phyloP scores from a whole-genome alignment of 2,329 filamentous ascomycete genomes.

The Aspergillus spinulosporus region DNA sequence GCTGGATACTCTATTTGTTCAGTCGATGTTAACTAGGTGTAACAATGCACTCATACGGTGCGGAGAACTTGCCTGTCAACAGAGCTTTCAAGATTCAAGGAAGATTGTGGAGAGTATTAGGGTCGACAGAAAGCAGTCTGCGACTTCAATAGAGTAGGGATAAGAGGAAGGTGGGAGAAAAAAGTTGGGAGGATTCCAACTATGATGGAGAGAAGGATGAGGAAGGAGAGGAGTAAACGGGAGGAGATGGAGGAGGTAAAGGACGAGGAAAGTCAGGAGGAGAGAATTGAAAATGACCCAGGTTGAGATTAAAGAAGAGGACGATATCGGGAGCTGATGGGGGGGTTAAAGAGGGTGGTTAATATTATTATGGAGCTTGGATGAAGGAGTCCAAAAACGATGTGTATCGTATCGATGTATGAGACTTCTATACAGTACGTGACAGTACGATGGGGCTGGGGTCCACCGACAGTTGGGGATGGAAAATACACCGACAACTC shows the following conservation, averaged over 20 bases:
- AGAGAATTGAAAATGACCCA: constrained; percentile 16
- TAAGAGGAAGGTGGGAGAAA: constrained; percentile 20
- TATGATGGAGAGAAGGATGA: constrained; percentile 9
- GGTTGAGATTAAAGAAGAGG: constrained; percentile 17
- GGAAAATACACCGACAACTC: constrained; percentile 11
- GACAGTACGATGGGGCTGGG: constrained; percentile 9
- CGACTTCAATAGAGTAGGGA: constrained; percentile 18
- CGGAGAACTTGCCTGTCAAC: constrained; percentile 24
- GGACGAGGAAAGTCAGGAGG: constrained; percentile 16
- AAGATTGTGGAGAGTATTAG: constrained; percentile 4
- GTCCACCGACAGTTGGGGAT: constrained; percentile 14
- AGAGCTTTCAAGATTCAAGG: constrained; percentile 21
- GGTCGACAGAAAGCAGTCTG: constrained; percentile 16
- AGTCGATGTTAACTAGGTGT: constrained; percentile 12
- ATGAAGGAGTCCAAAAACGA: constrained; percentile 14
- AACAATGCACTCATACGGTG: not conserved
- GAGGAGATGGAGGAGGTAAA: constrained; percentile 17
- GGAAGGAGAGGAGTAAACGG: constrained; percentile 18
- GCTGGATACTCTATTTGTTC: constrained; percentile 24
- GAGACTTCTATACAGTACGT: constrained; percentile 13
- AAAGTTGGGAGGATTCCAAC: constrained; percentile 1
- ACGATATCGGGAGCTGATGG: constrained; percentile 23
- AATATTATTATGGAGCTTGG: constrained; percentile 13
- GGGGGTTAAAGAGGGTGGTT: constrained; percentile 14
- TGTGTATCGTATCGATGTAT: constrained; percentile 15